A percentile compares a stretch with the other conserved stretches of the same genome.
phyloP scores from a whole-genome alignment of 169 alveolate genomes.

The Eimeria tenella region DNA sequence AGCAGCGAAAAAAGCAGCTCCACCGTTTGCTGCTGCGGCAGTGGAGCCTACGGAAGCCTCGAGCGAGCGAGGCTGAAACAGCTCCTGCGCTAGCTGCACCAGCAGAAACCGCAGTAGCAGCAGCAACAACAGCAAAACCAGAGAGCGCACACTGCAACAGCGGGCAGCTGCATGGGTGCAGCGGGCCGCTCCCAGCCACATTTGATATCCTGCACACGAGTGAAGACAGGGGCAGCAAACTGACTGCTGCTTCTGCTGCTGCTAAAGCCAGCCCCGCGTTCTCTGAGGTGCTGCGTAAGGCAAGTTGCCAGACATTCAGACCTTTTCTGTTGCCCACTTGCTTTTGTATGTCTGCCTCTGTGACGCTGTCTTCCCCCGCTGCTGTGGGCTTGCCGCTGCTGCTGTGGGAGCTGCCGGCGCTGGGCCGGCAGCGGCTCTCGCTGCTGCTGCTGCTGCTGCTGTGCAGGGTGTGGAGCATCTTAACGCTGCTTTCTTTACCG shows the following conservation, averaged over 20 bases:
- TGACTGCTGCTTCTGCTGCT: background rate
- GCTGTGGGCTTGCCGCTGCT: conserved; percentile 10
- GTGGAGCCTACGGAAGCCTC: background rate
- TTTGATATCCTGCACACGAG: too few species aligned
- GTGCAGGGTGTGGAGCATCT: background rate
- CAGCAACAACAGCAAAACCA: background rate
- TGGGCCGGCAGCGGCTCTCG: background rate
- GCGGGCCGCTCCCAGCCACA: background rate
- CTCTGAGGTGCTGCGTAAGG: background rate
- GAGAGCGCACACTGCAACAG: background rate
- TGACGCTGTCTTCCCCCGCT: background rate
- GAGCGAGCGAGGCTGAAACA: background rate
- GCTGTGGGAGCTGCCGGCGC: conserved; percentile 1
- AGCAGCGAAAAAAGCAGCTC: background rate
- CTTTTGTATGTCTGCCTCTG: too few species aligned
- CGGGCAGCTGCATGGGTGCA: background rate
- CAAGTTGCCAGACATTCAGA: too few species aligned
- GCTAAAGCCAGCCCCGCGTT: background rate
- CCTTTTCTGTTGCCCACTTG: too few species aligned
- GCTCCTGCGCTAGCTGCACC: background rate
- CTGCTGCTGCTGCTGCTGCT: background rate
- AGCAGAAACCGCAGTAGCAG: conserved; percentile 15
- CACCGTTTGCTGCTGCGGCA: background rate
- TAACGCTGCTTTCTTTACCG: background rate
- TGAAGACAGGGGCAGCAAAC: background rate